Conservation (phyloP, 805 yeast species). For the Candida loeiensis region DNA sequence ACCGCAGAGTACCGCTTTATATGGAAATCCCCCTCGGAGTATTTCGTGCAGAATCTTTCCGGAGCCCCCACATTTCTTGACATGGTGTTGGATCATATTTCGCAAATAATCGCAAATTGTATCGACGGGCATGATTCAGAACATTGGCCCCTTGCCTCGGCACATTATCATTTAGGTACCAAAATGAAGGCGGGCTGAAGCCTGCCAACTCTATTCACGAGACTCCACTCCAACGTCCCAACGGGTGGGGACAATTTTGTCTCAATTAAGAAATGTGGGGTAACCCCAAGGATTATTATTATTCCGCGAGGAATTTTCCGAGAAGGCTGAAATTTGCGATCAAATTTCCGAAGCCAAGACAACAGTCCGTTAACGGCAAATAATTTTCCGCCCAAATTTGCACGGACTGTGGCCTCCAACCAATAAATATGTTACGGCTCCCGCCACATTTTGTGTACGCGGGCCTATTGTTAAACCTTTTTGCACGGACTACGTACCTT, state of each 20-base stretch:
- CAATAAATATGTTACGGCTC: neutral
- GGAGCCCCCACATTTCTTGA: neutral
- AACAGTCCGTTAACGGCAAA: neutral
- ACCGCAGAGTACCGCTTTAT: neutral
- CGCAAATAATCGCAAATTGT: slow-evolving; percentile 5
- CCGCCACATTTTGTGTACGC: neutral
- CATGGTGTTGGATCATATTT: neutral
- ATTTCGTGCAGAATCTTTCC: neutral
- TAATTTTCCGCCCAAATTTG: too few species aligned
- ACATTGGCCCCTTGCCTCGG: neutral
- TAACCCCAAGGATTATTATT: neutral
- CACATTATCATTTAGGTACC: neutral
- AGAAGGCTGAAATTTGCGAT: neutral
- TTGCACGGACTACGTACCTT: too few species aligned
- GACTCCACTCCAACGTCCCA: too few species aligned
- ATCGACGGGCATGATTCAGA: neutral
- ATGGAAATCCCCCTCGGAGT: too few species aligned
- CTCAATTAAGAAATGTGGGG: neutral
- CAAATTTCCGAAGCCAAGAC: neutral
- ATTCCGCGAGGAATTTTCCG: neutral
- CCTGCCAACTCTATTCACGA: too few species aligned
- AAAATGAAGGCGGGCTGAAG: neutral
- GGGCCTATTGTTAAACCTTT: too few species aligned
- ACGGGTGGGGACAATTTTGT: too few species aligned
- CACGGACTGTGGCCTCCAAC: too few species aligned